Base-by-base conservation (phyloP, 2,329 filamentous ascomycete genomes). In the Didymella exigua region DNA sequence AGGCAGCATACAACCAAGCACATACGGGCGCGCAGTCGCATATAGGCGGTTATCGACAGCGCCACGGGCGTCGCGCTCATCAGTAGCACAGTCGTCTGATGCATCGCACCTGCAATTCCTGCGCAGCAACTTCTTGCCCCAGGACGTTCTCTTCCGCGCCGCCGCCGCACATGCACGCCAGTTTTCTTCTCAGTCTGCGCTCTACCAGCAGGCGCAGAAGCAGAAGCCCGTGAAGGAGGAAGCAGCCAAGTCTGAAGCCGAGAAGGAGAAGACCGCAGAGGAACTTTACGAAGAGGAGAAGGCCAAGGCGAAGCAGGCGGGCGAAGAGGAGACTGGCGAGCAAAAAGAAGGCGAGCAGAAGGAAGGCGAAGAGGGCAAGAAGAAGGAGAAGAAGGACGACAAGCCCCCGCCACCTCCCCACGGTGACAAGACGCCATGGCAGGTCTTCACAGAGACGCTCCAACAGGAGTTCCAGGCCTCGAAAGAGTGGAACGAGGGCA, bases 401-500 rank as follows among this genome's bases (percentile, higher is more conserved):
- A 76, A 85, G 24, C 88, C 93, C 11, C 91, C 93, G 19, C 93
- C 93, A 13, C 93, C 95, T n/a, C 93, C 93, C 18, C 95, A 99
- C 72, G 95, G 95, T 58, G 92, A 96, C 79, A 99, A 99, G 82
- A 95, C 93, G 3, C 95, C 95, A 49, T 98, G 95, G 93, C 91
- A 98, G 75, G 95, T 99, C 27, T 99, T 99, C 80, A 91, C 91
- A 71, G 95, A 99, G 73, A 99, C 95, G n/a, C 86, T 99, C 77
- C 86, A 91, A 75, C 84, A 83, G 53, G 95, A 99, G 77, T 96
- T 99, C 79, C 92, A 97, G 76, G 90, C 91, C 47, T 98, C 93
- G 14, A 96, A 98, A 74, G 95, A 99, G 76, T 99, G 95, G 95
- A 96, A 99, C 71, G 95, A 99, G 73, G 96, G 91, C 37, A 99